phyloP scores from a whole-genome alignment of 1,139 yeast genomes.

The Lodderomyces oxycetoniae region DNA sequence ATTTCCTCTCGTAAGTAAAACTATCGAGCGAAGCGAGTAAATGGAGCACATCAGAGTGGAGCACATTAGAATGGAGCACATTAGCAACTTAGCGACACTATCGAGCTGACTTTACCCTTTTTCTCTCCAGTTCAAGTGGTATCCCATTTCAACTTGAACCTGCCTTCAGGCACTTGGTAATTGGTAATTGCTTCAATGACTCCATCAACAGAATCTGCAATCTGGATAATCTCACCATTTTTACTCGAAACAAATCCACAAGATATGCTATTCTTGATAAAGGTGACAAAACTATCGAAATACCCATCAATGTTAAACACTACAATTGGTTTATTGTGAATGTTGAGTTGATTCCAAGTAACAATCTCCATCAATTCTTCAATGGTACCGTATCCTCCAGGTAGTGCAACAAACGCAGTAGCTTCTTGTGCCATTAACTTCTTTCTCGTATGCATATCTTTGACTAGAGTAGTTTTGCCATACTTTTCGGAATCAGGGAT shows the following conservation, averaged over 20 bases:
- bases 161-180: conserved; percentile 67
- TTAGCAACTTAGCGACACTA: too few relatives aligned
- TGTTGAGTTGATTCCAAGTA: conserved; percentile 84
- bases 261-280: conserved; percentile 51
- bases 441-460: conserved; percentile 89
- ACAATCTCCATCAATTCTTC: conserved; percentile 89
- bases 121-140: conserved; percentile 18
- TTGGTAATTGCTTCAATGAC: conserved; percentile 57
- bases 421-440: conserved; percentile 82
- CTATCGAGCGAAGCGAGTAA: too few relatives aligned
- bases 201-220: conserved; percentile 64
- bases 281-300: conserved; percentile 63
- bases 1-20: too few relatives aligned
- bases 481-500: conserved; percentile 56
- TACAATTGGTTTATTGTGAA: conserved; percentile 77
- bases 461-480: conserved; percentile 77
- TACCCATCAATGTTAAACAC: conserved; percentile 76
- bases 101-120: not conserved
- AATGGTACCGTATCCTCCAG: conserved; percentile 89
- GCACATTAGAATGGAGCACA: too few relatives aligned
- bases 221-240: conserved; percentile 65
- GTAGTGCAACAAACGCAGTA: conserved; percentile 84
- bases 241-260: conserved; percentile 65
- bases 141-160: conserved; percentile 72
- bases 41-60: too few relatives aligned